Conservation (phyloP, 2,329 filamentous ascomycete species). For the Stemphylium lycopersici region DNA sequence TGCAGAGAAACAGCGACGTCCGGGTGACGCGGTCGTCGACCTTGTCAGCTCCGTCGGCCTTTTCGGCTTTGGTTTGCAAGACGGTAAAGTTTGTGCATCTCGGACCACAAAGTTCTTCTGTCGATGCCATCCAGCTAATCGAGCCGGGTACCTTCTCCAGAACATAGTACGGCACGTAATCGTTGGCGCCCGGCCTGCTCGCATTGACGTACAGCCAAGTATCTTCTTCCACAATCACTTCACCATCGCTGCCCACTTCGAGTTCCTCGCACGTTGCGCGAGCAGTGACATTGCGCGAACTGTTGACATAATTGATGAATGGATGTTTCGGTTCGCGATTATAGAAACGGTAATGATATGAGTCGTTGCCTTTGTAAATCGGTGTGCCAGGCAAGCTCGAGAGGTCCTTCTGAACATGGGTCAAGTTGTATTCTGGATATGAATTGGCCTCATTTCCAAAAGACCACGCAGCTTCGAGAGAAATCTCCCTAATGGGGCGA, state of each 20-base stretch:
- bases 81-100: slow-evolving; percentile 46
- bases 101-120: slow-evolving; percentile 27
- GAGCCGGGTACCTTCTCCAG: slow-evolving; percentile 24
- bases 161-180: slow-evolving; percentile 24
- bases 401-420: slow-evolving; percentile 25
- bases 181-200: background rate
- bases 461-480: slow-evolving; percentile 35
- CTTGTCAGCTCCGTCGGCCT: too few relatives aligned
- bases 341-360: slow-evolving; percentile 41
- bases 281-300: slow-evolving; percentile 29
- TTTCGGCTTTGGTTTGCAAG: slow-evolving; percentile 27
- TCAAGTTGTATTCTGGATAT: slow-evolving; percentile 27
- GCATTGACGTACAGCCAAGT: background rate
- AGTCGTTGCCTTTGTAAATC: slow-evolving; percentile 29
- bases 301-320: slow-evolving; percentile 38
- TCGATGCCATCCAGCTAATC: slow-evolving; percentile 35
- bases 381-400: slow-evolving; percentile 32
- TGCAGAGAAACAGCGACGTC: slow-evolving; percentile 37
- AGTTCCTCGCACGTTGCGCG: slow-evolving; percentile 31
- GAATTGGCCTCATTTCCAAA: slow-evolving; percentile 38
- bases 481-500: slow-evolving; percentile 16
- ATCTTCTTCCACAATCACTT: background rate
- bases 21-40: slow-evolving; percentile 6
- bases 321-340: slow-evolving; percentile 40
- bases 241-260: slow-evolving; percentile 13